A percentile compares a stretch with the other conserved stretches of the same genome.
phyloP scores from a whole-genome alignment of 352 stramenopile genomes.

The Peronospora farinosa region DNA sequence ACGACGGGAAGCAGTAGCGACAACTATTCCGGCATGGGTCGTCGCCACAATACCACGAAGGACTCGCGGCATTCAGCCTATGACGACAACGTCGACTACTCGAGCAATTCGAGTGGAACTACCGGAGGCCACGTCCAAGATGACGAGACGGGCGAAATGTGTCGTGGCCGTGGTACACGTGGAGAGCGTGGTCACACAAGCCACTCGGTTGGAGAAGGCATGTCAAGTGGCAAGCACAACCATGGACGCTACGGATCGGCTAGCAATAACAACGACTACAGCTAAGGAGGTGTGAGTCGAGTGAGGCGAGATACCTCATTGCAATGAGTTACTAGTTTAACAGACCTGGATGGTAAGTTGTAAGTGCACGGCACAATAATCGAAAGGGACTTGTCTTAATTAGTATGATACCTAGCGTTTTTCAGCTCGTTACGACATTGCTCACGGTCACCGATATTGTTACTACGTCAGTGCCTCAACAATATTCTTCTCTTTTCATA shows the following conservation, averaged over 20 bases:
- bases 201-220: constrained; percentile 2
- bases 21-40: constrained; percentile 4
- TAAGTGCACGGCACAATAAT: not conserved
- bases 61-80: constrained; percentile 4
- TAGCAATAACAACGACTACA: constrained; percentile 15
- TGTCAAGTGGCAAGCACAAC: not conserved
- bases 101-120: constrained; percentile 10
- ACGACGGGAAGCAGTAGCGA: not conserved
- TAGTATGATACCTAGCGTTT: too few species aligned
- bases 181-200: constrained; percentile 1
- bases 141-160: constrained; percentile 6
- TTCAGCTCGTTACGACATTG: too few species aligned
- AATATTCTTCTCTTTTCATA: too few species aligned
- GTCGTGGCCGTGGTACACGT: constrained; percentile 5
- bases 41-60: constrained; percentile 4
- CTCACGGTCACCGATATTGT: too few species aligned
- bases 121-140: constrained; percentile 1
- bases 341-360: not conserved
- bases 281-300: not conserved
- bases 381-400: constrained; percentile 1
- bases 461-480: too few species aligned
- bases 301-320: too few species aligned
- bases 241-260: constrained; percentile 10
- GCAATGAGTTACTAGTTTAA: too few species aligned
- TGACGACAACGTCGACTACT: constrained; percentile 16